phyloP scores from a whole-genome alignment of 345 rosid genomes.

The Eucalyptus sp. region DNA sequence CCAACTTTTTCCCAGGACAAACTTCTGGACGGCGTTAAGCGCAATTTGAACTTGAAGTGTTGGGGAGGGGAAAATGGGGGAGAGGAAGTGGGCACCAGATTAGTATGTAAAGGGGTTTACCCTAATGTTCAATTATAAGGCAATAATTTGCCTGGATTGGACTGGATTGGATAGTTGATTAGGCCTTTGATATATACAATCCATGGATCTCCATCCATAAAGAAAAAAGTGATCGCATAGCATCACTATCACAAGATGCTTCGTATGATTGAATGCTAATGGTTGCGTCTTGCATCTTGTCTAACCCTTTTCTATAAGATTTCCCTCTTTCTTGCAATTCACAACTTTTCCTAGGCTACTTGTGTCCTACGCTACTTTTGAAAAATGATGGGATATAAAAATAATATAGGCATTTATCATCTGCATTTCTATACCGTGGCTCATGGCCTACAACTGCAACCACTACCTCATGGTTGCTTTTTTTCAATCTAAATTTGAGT shows the following conservation, averaged over 20 bases:
- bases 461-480: background rate
- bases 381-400: background rate
- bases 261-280: background rate
- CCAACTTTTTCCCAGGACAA: background rate
- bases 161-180: background rate
- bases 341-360: background rate
- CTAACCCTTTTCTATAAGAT: background rate
- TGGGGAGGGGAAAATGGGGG: background rate
- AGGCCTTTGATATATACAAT: background rate
- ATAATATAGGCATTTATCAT: background rate
- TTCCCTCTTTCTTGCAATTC: background rate
- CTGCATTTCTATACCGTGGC: background rate
- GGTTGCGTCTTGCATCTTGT: background rate
- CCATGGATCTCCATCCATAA: background rate
- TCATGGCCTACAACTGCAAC: background rate
- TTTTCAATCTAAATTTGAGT: background rate
- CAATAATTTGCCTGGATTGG: background rate
- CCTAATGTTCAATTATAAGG: background rate
- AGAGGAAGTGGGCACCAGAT: background rate
- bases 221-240: background rate
- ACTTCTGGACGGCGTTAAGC: background rate
- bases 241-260: background rate
- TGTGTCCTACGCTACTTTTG: background rate
- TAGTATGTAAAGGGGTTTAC: background rate
- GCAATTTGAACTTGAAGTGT: background rate